Base-by-base conservation (phyloP, 106 monocot genomes). In the Dioscorea alata region DNA sequence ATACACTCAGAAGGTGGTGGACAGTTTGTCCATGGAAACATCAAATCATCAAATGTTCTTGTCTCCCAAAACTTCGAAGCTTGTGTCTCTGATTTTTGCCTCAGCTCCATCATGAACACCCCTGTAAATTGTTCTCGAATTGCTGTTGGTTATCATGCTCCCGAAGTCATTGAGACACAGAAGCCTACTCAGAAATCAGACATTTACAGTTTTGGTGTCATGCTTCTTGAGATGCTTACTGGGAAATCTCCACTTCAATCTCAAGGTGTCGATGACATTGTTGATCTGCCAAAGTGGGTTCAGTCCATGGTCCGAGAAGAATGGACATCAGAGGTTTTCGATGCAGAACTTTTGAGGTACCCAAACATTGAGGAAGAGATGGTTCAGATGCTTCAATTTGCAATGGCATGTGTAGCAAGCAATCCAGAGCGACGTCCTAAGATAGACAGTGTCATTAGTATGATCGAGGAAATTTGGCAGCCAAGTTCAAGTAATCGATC, bases 321-420 rank as follows among this genome's bases (percentile, higher is more conserved):
- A 63, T 96, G 96, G 96, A 96, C 96, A 0, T 86, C 91, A 12
- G 96, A 96, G 63, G 91, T 96, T 31, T 95, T 95, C 20, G 95
- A 95, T 57, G 86, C 74, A 9, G 91, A 95, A 60, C 65, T 95
- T 60, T 70, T 84, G 69, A 80, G 62, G 69, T 51, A 81, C 67
- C 86, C 71, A 42, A 81, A 91, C 59, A 74, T 83, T 63, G 95
- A 91, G 54, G 90, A 94, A 31, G 90, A 95, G 64, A 72, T 95
- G 83, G 88, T 95, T 0, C 88, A 82, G 63, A 82, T 91, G 87
- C 83, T 95, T 28, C 95, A 91, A 73, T 79, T 95, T 59, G 95
- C 88, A 48, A 86, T 95, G 88, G 77, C 88, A 33, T 95, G 95
- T 50, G 88, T 95, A 18, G 73, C 73, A 13, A 77, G 18, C 33